These are phyloP conservation scores for Juncus inflexus DNA, from an alignment of 176 grass and related monocot genomes.

Conservation along the genomic window DNA sequence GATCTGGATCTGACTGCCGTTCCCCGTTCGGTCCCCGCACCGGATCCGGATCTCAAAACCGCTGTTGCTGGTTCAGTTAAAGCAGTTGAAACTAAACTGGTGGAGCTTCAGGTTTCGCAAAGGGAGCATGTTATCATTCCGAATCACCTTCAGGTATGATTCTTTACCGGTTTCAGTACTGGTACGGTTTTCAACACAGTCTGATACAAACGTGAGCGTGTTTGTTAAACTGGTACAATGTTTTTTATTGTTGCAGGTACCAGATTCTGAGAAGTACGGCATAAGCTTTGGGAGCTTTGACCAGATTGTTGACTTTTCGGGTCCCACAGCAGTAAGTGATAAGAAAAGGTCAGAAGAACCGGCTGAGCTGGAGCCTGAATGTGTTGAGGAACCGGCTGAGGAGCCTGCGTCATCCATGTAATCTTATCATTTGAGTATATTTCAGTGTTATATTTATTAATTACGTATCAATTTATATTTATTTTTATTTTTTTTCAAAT, in stretches of 20 bases:
- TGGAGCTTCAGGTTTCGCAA: conserved; percentile 40
- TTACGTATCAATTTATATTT: too few species aligned
- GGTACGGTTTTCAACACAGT: neutral
- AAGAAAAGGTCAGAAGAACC: conserved; percentile 22
- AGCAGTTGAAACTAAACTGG: conserved; percentile 40
- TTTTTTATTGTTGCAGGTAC: conserved; percentile 26
- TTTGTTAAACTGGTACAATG: too few species aligned
- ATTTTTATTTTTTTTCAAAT: too few species aligned
- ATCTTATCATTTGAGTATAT: too few species aligned
- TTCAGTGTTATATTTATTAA: too few species aligned
- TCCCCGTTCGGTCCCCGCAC: conserved; percentile 32
- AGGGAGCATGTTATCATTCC: conserved; percentile 87
- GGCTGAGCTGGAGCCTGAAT: conserved; percentile 22
- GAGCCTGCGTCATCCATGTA: conserved; percentile 16
- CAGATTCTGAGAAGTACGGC: conserved; percentile 69
- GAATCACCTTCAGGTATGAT: conserved; percentile 65
- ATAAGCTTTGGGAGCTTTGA: conserved; percentile 92
- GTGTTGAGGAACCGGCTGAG: conserved; percentile 31
- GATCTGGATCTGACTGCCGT: conserved; percentile 26
- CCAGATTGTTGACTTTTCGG: conserved; percentile 31
- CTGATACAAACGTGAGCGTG: neutral
- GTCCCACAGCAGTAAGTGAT: conserved; percentile 26
- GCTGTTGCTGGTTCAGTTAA: neutral
- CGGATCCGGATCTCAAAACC: conserved; percentile 31
- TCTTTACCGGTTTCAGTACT: neutral